Base-by-base conservation (phyloP, 2,329 filamentous ascomycete genomes). In the Alternaria triticina region DNA sequence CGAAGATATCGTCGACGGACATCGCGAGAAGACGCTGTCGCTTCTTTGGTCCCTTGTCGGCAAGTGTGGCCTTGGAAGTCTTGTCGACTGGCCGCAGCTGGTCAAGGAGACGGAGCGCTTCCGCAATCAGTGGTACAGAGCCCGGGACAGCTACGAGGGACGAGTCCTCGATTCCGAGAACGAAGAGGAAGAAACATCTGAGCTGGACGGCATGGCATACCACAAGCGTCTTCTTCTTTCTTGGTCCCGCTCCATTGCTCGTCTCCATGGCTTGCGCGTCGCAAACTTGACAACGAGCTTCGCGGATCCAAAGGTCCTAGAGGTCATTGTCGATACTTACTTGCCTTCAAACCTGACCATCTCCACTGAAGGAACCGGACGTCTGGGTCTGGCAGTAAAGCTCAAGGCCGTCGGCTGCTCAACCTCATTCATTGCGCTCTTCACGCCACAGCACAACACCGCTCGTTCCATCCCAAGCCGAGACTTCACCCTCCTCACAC, bases 1-100 rank as follows among this genome's bases (percentile, higher is more conserved):
- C 0, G 84, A 86, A 43, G 86, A 90, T 58, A 85, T 90, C 50
- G 87, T 90, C 7, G 84, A 90, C 67, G 88, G 88, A 3, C 87
- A 89, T 68, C 84, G 88, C 9, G 88, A 90, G 70, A 89, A 87
- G 75, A 90, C 88, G 0, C 81, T 90, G 47, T 84, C 83, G 6
- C 79, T 90, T 10, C 80, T 91, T 6, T 90, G 88, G 88, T 81
- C 82, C 4, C 79, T 90, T 22, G 84, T 90, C 40, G 85, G 85
- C 44, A 84, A 83, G 74, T 86, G 85, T 79, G 87, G 87, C 1
- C 77, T 90, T 8, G 75, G 79, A 6, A 79, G 76, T 7, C 80
- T 90, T 0, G 80, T 90, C 2, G 84, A 90, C 67, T 87, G 85
- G 83, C 74, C 80, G 6, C 85, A 86, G 57, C 70, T 90, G 10